A percentile compares a stretch with the other conserved stretches of the same genome.
Conservation (phyloP, 2,329 filamentous ascomycete species). For the Diaporthe eres region DNA sequence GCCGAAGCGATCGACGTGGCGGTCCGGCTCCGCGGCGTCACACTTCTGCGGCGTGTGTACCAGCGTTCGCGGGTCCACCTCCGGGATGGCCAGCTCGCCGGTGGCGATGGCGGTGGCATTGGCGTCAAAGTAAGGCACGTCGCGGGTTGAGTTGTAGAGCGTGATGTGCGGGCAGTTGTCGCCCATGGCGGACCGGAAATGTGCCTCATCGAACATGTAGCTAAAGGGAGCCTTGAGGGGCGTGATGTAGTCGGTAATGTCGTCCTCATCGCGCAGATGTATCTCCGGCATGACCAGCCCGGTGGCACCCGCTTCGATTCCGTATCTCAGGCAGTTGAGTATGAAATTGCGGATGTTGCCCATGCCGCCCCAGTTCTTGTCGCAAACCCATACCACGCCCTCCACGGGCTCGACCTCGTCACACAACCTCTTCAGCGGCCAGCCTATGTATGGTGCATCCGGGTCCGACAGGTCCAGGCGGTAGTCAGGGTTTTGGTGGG, state of each 20-base stretch:
- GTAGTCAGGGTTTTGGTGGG: slow-evolving; percentile 33
- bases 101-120: background rate
- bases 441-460: slow-evolving; percentile 59
- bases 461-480: slow-evolving; percentile 54
- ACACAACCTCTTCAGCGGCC: slow-evolving; percentile 61
- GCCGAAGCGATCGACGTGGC: slow-evolving; percentile 57
- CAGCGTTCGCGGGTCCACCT: slow-evolving; percentile 56
- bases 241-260: slow-evolving; percentile 57
- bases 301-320: slow-evolving; percentile 62
- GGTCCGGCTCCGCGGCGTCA: slow-evolving; percentile 56
- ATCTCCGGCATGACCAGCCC: slow-evolving; percentile 62
- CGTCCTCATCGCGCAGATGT: slow-evolving; percentile 56
- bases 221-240: slow-evolving; percentile 54
- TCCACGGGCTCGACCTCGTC: slow-evolving; percentile 57
- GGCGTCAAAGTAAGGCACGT: slow-evolving; percentile 53
- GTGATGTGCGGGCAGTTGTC: slow-evolving; percentile 59
- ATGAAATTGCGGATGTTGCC: slow-evolving; percentile 67
- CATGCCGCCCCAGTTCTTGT: slow-evolving; percentile 66
- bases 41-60: slow-evolving; percentile 50
- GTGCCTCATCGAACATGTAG: slow-evolving; percentile 63
- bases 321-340: slow-evolving; percentile 64
- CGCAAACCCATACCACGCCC: slow-evolving; percentile 62
- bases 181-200: slow-evolving; percentile 57
- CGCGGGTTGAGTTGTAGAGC: slow-evolving; percentile 54
- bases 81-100: slow-evolving; percentile 51